A percentile compares a stretch with the other conserved stretches of the same genome.
Evolutionary conservation across 1,284 basidiomycete genomes (phyloP).

Genomic region (Ganoderma meredithae): DNA sequence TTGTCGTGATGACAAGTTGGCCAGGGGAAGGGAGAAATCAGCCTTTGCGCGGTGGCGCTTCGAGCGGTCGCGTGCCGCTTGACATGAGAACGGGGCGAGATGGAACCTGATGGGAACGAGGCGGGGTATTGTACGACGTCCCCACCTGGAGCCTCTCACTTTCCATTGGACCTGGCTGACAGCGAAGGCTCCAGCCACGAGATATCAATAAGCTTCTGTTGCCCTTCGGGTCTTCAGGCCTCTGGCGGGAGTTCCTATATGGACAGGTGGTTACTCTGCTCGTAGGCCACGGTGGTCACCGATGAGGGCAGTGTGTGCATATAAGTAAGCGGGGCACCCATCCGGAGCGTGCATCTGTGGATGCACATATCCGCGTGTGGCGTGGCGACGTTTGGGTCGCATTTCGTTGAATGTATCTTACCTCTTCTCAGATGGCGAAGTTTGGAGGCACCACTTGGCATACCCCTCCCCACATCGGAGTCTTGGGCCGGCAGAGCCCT

Average conservation of each 20-base stretch:
- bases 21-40: too few relatives aligned
- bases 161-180: background rate
- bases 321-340: background rate
- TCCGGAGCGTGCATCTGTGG: background rate
- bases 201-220: constrained; percentile 1
- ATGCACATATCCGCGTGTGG: background rate
- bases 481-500: background rate
- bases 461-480: background rate
- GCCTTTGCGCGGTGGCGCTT: background rate
- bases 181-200: background rate
- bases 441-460: background rate
- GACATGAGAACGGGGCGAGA: constrained; percentile 11
- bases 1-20: background rate
- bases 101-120: too few relatives aligned
- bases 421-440: background rate
- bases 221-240: constrained; percentile 7
- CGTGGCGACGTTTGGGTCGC: background rate
- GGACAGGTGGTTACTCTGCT: background rate
- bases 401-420: too few relatives aligned
- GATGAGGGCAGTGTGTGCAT: background rate
- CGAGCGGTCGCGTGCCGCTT: background rate
- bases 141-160: background rate
- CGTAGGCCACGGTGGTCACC: background rate
- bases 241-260: background rate
- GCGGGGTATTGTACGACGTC: background rate